Base-by-base conservation (phyloP, 2,329 filamentous ascomycete genomes). In the Mycosphaerella arachidis region DNA sequence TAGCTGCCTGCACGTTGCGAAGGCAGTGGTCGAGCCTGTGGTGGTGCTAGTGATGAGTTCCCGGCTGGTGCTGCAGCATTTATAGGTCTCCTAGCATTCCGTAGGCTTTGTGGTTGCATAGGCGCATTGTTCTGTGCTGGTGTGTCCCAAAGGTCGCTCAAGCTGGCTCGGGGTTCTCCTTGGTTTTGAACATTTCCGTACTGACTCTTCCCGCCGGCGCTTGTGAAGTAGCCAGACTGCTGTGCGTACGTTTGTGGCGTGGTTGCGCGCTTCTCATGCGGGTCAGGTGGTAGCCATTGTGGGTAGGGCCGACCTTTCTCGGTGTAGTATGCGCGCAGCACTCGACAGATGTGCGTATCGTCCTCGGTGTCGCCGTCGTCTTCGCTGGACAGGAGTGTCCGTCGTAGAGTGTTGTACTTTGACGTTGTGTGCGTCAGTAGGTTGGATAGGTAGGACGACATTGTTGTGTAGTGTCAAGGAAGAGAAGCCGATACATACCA, bases 291-390 rank as follows among this genome's bases (percentile, higher is more conserved):
- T 7, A 97, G 86, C 93, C 94, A 97, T 67, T 81, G 77, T 0
- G 94, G 94, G 64, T 92, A 89, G 1, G 86, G 82, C 24, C 87
- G 86, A 67, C 88, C 90, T 72, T 95, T 94, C 75, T 97, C 92
- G 55, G 81, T 85, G 81, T 99, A 97, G 82, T 97, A 96, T 68
- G 86, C 88, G 70, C 94, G 89, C 29, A 99, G 85, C 37, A 96
- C 92, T 70, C 94, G 90, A 77, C 91, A 95, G 71, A 97, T 89
- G 79, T 97, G 92, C 2, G 92, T 95, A 78, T 96, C 91, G 78
- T 97, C 92, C 76, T 95, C 79, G 56, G 79, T 81, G 72, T 82
- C 79, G 69, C 80, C 80, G 71, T 82, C 80, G 58, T 76, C 75
- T 71, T 82, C 80, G 72, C 76, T 76, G 37, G 90, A 84, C 64